Evolutionary conservation across 2,329 filamentous ascomycete species (phyloP), one percentile per base, ranked within the genome.

Genomic region (Ascosphaera apis): DNA sequence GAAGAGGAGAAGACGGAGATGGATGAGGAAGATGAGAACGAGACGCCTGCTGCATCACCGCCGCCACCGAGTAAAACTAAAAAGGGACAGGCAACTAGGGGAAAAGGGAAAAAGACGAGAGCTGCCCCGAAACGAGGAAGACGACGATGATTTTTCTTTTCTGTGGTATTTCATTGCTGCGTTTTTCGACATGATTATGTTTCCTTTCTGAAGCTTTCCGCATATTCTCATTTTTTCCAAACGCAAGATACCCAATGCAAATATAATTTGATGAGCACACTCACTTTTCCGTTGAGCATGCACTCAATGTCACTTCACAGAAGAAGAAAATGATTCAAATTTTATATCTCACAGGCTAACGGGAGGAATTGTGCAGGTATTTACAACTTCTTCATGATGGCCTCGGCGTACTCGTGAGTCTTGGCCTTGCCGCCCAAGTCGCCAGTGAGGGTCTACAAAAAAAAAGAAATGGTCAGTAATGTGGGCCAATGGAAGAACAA

Each of bases 351-450:
- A n/a, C n/a, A n/a, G n/a, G n/a, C n/a, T n/a, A n/a, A n/a, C n/a
- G n/a, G n/a, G n/a, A n/a, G n/a, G n/a, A n/a, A n/a, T n/a, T n/a
- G n/a, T n/a, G n/a, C n/a, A n/a, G n/a, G n/a, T n/a, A n/a, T 46
- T 53, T 59, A 61, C 47, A 74, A 56, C 43, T 65, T 64, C 52
- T 65, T 63, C 59, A 95, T 93, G 55, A 98, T 93, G 47, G 88
- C 86, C 41, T 68, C 69, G 40, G 88, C 82, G 59, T 91, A 98
- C 66, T 98, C 81, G 62, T 76, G 66, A 40, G 88, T 98, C 74
- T 91, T 92, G 50, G 88, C 71, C 66, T 83, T 92, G 56, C 88
- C 88, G 50, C 88, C 88, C 49, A 98, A 67, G 61, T 98, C 88
- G 51, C 88, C 86, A 23, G 88, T 98, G 58, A 98, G 73, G 42